These are phyloP conservation scores for Ampelomyces quisqualis DNA, from an alignment of 2,329 filamentous ascomycete genomes.

Conservation along the genomic window DNA sequence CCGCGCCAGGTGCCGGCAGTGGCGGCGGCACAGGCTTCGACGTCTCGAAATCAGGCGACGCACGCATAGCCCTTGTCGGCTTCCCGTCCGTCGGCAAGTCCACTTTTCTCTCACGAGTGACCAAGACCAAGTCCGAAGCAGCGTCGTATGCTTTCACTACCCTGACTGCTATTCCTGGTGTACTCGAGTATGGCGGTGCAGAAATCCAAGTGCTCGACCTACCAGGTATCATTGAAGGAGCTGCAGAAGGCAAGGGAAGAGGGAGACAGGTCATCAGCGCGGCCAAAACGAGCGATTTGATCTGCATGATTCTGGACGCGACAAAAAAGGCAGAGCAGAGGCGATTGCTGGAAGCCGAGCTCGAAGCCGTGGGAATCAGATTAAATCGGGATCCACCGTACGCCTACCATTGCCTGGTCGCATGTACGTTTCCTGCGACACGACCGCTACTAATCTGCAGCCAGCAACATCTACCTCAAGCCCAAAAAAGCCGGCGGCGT, in stretches of 20 bases:
- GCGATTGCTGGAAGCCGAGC: slow-evolving; percentile 81
- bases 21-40: slow-evolving; percentile 79
- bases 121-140: slow-evolving; percentile 94
- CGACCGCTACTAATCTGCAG: neutral
- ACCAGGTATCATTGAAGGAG: slow-evolving; percentile 97
- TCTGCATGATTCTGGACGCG: slow-evolving; percentile 94
- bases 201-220: slow-evolving; percentile 98
- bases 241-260: slow-evolving; percentile 90
- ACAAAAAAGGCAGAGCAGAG: slow-evolving; percentile 96
- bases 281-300: slow-evolving; percentile 95
- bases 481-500: slow-evolving; percentile 93
- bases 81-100: slow-evolving; percentile 99
- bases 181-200: slow-evolving; percentile 94
- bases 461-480: slow-evolving; percentile 94
- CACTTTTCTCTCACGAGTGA: slow-evolving; percentile 97
- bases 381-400: slow-evolving; percentile 89
- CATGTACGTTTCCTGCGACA: no score
- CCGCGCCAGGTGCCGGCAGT: slow-evolving; percentile 73
- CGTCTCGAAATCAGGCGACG: slow-evolving; percentile 94
- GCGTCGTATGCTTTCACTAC: slow-evolving; percentile 98
- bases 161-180: slow-evolving; percentile 92
- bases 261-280: slow-evolving; percentile 96
- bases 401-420: no score
- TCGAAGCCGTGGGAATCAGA: slow-evolving; percentile 93
- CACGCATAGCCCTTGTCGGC: slow-evolving; percentile 94